Conservation (phyloP, 2,329 filamentous ascomycete species). For the Pseudogymnoascus sp. region DNA sequence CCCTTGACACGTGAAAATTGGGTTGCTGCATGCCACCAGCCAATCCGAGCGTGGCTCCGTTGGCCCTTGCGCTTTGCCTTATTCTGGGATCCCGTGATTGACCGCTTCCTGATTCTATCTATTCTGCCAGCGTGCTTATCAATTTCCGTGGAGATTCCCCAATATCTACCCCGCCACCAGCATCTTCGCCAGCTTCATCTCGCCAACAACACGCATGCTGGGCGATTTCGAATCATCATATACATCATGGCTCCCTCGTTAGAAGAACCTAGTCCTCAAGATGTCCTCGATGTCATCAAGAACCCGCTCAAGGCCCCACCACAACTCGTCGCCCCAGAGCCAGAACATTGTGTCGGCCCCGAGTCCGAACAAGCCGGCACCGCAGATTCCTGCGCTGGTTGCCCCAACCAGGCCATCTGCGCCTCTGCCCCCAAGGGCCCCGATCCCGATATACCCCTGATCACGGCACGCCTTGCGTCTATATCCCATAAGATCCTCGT, state of each 20-base stretch:
- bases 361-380: slow-evolving; percentile 65
- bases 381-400: slow-evolving; percentile 83
- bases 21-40: neutral
- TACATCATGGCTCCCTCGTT: slow-evolving; percentile 71
- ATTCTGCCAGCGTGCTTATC: slow-evolving; percentile 9
- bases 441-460: slow-evolving; percentile 86
- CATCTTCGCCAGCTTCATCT: neutral
- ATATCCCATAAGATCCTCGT: slow-evolving; percentile 91
- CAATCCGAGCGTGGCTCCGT: neutral
- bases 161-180: slow-evolving; percentile 8
- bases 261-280: slow-evolving; percentile 49
- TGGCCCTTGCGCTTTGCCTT: neutral
- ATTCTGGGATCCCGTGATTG: neutral
- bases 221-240: neutral
- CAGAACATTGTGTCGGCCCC: slow-evolving; percentile 92
- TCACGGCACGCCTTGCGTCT: slow-evolving; percentile 70
- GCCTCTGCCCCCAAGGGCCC: slow-evolving; percentile 90
- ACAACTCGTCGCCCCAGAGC: slow-evolving; percentile 85
- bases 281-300: slow-evolving; percentile 62
- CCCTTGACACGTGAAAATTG: slow-evolving; percentile 3
- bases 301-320: slow-evolving; percentile 73
- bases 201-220: neutral
- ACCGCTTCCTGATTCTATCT: neutral
- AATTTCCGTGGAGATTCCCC: neutral
- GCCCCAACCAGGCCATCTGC: slow-evolving; percentile 93